Evolutionary conservation across 2,329 filamentous ascomycete genomes (phyloP).

Genomic region (Pestalotiopsis fici): DNA sequence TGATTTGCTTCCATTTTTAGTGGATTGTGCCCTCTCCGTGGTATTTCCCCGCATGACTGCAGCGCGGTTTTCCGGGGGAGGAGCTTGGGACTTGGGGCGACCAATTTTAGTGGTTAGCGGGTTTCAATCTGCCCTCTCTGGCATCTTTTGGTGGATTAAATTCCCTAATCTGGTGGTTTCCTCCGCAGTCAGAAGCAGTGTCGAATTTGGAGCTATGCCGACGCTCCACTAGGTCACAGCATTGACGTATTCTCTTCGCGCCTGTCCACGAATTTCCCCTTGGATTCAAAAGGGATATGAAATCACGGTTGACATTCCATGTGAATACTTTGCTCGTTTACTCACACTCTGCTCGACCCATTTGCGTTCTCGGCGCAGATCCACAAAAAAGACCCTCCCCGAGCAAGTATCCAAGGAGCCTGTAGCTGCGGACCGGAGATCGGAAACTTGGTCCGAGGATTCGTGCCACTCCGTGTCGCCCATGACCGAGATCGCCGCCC

Average conservation of each 20-base stretch:
- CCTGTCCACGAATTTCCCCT: not conserved
- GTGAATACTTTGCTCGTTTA: not conserved
- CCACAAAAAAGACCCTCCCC: not conserved
- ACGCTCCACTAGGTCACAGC: not conserved
- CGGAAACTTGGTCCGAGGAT: not conserved
- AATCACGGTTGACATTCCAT: not conserved
- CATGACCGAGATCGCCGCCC: not conserved
- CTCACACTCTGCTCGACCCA: not conserved
- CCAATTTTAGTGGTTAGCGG: not conserved
- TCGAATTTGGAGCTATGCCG: not conserved
- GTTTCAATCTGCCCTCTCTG: not conserved
- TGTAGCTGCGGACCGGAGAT: not conserved
- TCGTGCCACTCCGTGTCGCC: not conserved
- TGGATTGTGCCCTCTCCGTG: not conserved
- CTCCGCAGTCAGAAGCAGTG: not conserved
- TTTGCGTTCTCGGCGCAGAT: not conserved
- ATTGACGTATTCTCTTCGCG: not conserved
- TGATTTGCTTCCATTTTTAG: not conserved
- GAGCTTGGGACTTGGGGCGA: not conserved
- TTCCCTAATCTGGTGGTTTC: not conserved
- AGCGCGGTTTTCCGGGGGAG: not conserved
- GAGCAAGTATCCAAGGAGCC: not conserved
- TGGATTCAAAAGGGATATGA: slow-evolving; percentile 1
- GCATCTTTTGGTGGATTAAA: not conserved
- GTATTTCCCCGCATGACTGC: not conserved